Evolutionary conservation across 345 rosid species (phyloP).

Genomic region (Camelina hispida): DNA sequence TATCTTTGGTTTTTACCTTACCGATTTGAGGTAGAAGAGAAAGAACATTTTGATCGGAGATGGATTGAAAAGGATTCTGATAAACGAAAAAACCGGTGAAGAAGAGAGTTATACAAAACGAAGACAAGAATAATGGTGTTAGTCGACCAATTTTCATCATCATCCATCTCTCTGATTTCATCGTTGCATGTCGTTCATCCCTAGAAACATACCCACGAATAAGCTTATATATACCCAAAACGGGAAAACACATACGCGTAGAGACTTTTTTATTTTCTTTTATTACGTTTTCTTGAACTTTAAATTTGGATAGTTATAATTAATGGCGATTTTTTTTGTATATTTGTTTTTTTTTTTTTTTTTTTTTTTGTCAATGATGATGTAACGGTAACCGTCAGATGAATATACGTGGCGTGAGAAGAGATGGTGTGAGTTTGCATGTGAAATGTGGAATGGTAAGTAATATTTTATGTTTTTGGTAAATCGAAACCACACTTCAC

Average conservation of each 20-base stretch:
- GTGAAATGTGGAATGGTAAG: slow-evolving; percentile 17
- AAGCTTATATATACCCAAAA: neutral
- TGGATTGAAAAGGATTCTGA: slow-evolving; percentile 53
- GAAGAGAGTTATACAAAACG: slow-evolving; percentile 52
- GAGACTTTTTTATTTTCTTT: neutral
- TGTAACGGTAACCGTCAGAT: slow-evolving; percentile 37
- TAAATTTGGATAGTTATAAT: neutral
- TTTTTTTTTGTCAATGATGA: slow-evolving; percentile 16
- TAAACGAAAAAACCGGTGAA: slow-evolving; percentile 59
- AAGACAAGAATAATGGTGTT: slow-evolving; percentile 55
- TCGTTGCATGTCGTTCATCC: slow-evolving; percentile 47
- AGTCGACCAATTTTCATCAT: slow-evolving; percentile 43
- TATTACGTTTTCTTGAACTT: neutral
- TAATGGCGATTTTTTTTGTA: no score
- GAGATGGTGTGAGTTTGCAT: slow-evolving; percentile 26
- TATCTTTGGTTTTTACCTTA: slow-evolving; percentile 33
- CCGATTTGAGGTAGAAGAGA: slow-evolving; percentile 41
- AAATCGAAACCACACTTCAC: slow-evolving; percentile 29
- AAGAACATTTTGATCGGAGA: slow-evolving; percentile 40
- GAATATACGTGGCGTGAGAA: slow-evolving; percentile 24
- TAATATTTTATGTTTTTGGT: neutral
- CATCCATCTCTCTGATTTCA: slow-evolving; percentile 48
- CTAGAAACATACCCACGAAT: slow-evolving; percentile 32
- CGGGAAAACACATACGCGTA: slow-evolving; percentile 6
- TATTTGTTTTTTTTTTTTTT: neutral